Percentiles rank a stretch among this genome's conserved stretches.
phyloP scores from a whole-genome alignment of 305 asterid genomes.

The Fraxinus baroniana region DNA sequence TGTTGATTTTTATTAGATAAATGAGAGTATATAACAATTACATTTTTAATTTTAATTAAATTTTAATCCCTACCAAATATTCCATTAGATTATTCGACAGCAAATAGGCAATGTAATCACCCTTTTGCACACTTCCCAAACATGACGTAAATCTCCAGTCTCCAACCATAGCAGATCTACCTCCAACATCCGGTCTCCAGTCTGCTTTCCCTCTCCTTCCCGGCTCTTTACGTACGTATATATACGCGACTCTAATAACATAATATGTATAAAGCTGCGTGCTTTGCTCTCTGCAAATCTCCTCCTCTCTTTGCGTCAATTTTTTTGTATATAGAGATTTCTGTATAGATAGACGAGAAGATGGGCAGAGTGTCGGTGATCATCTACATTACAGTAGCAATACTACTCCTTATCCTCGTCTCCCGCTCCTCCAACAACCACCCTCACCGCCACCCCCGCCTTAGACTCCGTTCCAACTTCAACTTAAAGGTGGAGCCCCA shows the following conservation, averaged over 20 bases:
- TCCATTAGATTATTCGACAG: no score
- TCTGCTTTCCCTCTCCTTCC: neutral
- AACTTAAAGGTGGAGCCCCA: slow-evolving; percentile 47
- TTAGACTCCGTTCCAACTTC: slow-evolving; percentile 80
- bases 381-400: slow-evolving; percentile 65
- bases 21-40: no score
- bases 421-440: slow-evolving; percentile 62
- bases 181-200: neutral
- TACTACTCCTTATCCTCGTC: slow-evolving; percentile 56
- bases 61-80: no score
- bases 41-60: no score
- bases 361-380: slow-evolving; percentile 74
- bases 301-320: neutral
- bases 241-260: neutral
- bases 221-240: neutral
- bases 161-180: neutral
- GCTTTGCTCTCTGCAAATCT: neutral
- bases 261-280: neutral
- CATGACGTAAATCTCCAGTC: neutral
- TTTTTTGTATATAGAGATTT: neutral
- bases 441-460: slow-evolving; percentile 54
- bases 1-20: no score
- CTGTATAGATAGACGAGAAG: slow-evolving; percentile 34
- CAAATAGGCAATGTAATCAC: neutral
- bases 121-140: neutral